Base-by-base conservation (phyloP, 1,284 basidiomycete species). In the Paramarasmius palmivorus region DNA sequence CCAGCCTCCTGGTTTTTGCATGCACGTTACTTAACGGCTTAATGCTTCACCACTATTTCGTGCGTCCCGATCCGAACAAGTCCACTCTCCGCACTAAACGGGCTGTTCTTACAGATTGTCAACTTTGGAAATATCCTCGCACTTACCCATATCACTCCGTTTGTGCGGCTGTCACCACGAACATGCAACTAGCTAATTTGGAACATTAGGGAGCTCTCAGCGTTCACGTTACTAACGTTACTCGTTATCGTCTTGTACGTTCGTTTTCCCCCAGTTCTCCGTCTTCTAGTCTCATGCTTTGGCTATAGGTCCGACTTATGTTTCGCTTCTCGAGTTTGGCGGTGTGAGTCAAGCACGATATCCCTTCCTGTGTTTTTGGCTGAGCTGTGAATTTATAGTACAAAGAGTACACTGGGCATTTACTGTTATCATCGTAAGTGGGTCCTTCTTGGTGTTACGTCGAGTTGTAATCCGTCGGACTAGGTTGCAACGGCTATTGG, bases 281-380 rank as follows among this genome's bases (percentile, higher is more conserved):
- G 10, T 29, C 7, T 46, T n/a, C 44, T 46, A 32, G 32, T 12
- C 6, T 32, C 8, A 10, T 5, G 25, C 32, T 6, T 32, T 32
- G 12, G 7, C 6, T 12, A 12, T n/a, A 46, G 44, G n/a, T 46
- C 25, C 14, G 44, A 46, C 29, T 2, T 46, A 29, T 10, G 6
- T 29, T 46, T 46, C 26, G 44, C 44, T 15, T 29, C 44, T 32
- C 44, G 44, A n/a, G 44, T 46, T 26, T 46, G 44, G 44, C 25
- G 44, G 14, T 15, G 44, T 46, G n/a, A 2, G 44, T 32, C 29
- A 22, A 10, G 3, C n/a, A 5, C 9, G 41, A 22, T 22, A 29
- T n/a, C 14, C 20, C 10, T 15, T 22, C n/a, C n/a, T n/a, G n/a
- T n/a, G n/a, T n/a, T n/a, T n/a, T n/a, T n/a, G n/a, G n/a, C n/a